Evolutionary conservation across 495 filamentous ascomycete genomes (phyloP).

Genomic region (Bombardia bombarda): DNA sequence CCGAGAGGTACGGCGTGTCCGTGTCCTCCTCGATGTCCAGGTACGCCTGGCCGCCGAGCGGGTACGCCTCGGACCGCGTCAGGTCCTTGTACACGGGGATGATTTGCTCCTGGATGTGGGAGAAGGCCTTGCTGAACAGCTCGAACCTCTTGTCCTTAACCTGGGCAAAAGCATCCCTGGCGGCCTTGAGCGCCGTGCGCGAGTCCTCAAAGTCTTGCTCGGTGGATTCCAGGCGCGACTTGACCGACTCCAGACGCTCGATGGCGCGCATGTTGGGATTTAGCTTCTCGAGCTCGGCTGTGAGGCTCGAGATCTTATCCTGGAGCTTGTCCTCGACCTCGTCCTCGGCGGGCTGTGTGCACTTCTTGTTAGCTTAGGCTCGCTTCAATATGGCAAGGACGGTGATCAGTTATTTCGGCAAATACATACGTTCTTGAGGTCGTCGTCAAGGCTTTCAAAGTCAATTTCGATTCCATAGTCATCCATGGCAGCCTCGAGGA

Average conservation of each 20-base stretch:
- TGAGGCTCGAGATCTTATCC: conserved; percentile 66
- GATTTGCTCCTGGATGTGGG: conserved; percentile 92
- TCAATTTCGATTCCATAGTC: conserved; percentile 92
- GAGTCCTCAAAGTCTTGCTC: conserved; percentile 87
- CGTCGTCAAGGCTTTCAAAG: conserved; percentile 79
- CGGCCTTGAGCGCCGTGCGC: conserved; percentile 58
- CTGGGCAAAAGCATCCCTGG: conserved; percentile 73
- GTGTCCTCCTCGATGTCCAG: conserved; percentile 87
- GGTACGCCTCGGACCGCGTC: conserved; percentile 74
- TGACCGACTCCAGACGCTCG: conserved; percentile 81
- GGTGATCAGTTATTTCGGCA: neutral
- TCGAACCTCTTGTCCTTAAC: conserved; percentile 79
- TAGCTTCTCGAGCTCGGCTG: conserved; percentile 79
- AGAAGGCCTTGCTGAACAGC: conserved; percentile 90
- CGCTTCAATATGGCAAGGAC: neutral
- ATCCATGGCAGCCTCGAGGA: conserved; percentile 47
- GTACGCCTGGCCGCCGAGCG: conserved; percentile 88
- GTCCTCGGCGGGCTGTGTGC: conserved; percentile 53
- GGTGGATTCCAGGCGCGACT: conserved; percentile 72
- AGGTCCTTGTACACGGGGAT: conserved; percentile 89
- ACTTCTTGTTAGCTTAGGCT: neutral
- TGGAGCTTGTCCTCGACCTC: conserved; percentile 70
- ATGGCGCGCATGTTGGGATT: conserved; percentile 93
- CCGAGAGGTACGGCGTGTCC: conserved; percentile 78
- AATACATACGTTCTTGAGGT: conserved; percentile 63